Evolutionary conservation across 176 grass and related monocot species (phyloP).

Genomic region (Triticum urartu): DNA sequence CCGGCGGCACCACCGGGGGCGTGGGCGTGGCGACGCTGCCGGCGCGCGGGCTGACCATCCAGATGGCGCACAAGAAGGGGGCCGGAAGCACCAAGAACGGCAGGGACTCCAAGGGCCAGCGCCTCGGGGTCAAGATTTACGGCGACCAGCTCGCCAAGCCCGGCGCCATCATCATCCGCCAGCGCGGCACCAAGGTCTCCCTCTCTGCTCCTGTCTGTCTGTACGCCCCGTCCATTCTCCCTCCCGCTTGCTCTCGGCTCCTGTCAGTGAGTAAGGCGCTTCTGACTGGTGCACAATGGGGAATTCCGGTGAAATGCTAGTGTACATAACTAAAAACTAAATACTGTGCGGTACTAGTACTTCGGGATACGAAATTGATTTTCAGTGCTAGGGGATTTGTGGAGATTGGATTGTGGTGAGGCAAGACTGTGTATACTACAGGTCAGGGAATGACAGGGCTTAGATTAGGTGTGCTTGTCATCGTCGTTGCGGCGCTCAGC

Average conservation of each 20-base stretch:
- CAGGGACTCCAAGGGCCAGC: slow-evolving; percentile 78
- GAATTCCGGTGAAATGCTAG: not conserved
- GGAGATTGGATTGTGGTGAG: not conserved
- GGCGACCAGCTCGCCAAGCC: slow-evolving; percentile 93
- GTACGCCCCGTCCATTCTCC: not conserved
- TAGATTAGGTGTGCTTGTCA: not conserved
- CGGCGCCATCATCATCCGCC: slow-evolving; percentile 93
- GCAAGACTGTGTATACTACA: not conserved
- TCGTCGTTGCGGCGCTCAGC: not conserved
- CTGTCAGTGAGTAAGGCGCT: not conserved
- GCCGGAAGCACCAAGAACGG: slow-evolving; percentile 96
- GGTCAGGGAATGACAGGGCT: not conserved
- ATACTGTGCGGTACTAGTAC: not conserved
- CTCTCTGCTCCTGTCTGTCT: not conserved
- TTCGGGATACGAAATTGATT: not conserved
- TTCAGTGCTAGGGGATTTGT: not conserved
- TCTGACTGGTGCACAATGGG: not conserved
- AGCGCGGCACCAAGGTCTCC: slow-evolving; percentile 85
- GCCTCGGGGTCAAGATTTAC: slow-evolving; percentile 93
- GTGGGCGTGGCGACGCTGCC: slow-evolving; percentile 26
- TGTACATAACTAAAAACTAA: not conserved
- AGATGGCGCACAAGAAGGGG: slow-evolving; percentile 98
- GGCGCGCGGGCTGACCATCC: slow-evolving; percentile 68
- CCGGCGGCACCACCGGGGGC: not conserved
- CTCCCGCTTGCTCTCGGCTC: not conserved